Evolutionary conservation across 495 filamentous ascomycete species (phyloP), one percentile per base, ranked within the genome.

Genomic region (Aspergillus coremiiformis): DNA sequence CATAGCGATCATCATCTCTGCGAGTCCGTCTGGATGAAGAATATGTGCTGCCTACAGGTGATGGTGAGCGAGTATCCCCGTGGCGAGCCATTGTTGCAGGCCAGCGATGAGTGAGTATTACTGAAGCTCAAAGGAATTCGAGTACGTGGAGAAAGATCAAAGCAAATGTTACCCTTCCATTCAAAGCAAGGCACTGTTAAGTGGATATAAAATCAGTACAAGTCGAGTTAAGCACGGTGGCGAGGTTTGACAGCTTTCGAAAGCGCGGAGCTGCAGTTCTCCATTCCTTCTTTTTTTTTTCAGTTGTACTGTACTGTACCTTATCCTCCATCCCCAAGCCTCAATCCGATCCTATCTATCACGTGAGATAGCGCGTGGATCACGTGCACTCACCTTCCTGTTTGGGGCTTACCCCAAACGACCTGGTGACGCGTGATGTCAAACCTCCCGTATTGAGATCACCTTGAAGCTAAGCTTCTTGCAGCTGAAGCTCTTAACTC

Each of bases 51-150:
- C 86, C 87, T 90, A 85, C 84, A 85, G 87, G 87, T 82, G 87
- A 89, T 87, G 87, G 87, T 90, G 87, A 90, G 86, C 86, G 87
- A 82, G 85, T 83, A 83, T 89, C 85, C 83, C 81, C 85, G 80
- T 82, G 87, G 78, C 87, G 86, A 85, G 86, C 85, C 87, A 91
- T 91, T 71, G 71, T 85, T 78, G 77, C 78, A 75, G 73, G 73
- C 74, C 75, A 79, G 73, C 71, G 76, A 77, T 78, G 62, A 78
- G 78, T 83, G 76, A 78, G 71, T 73, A 70, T 77, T 85, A 86
- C 82, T 80, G 64, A 52, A 63, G 66, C 62, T 75, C 64, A 65
- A 67, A 64, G 58, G 46, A 63, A 63, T 65, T 59, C 51, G 57
- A 55, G 57, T 39, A 55, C 55, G 55, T 47, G 54, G 54, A 24